Evolutionary conservation across 1,284 basidiomycete genomes (phyloP).

Genomic region (Athelia sp.): DNA sequence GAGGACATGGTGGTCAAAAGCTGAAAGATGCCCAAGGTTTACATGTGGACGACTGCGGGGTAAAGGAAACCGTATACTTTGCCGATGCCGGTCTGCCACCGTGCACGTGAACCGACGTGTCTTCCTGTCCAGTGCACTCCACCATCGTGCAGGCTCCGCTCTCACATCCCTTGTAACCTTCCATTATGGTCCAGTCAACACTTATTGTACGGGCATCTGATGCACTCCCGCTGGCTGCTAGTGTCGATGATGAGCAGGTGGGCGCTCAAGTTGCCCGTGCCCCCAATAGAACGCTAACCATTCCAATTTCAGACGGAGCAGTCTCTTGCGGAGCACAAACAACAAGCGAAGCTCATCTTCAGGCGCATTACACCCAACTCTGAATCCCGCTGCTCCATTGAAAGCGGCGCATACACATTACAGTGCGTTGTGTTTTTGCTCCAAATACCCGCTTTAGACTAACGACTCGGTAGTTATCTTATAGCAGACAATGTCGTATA

Average conservation of each 20-base stretch:
- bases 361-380: conserved; percentile 89
- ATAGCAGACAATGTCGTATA: conserved; percentile 93
- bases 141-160: no score
- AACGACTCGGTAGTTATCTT: conserved; percentile 71
- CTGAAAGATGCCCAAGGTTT: no score
- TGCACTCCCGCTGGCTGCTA: conserved; percentile 88
- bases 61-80: no score
- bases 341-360: conserved; percentile 96
- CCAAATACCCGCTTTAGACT: background rate
- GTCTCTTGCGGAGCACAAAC: conserved; percentile 94
- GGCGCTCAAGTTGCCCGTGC: conserved; percentile 15
- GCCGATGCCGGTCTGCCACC: no score
- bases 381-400: conserved; percentile 95
- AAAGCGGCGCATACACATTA: conserved; percentile 89
- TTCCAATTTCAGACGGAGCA: conserved; percentile 79
- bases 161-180: background rate
- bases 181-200: conserved; percentile 83
- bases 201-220: conserved; percentile 90
- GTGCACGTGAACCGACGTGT: background rate
- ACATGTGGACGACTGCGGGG: no score
- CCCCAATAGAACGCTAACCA: conserved; percentile 4
- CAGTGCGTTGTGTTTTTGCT: conserved; percentile 56
- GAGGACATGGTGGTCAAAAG: no score
- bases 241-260: conserved; percentile 93
- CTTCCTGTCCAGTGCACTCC: no score